Evolutionary conservation across 2,329 filamentous ascomycete genomes (phyloP).

Genomic region (Aspergillus sp.): DNA sequence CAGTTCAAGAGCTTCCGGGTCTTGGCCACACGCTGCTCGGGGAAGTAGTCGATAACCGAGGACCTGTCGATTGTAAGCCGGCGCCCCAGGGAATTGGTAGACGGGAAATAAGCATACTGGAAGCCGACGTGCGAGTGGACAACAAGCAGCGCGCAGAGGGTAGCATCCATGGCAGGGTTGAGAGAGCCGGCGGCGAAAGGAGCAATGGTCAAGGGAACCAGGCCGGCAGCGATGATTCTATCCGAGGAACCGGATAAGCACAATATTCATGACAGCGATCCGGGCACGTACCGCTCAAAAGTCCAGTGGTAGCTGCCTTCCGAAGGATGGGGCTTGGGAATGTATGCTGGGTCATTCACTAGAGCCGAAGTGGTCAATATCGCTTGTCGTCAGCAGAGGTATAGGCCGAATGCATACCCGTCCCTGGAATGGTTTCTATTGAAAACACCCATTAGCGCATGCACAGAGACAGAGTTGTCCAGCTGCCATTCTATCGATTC

Average conservation of each 20-base stretch:
- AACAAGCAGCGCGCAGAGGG: slow-evolving; percentile 72
- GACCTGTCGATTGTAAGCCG: slow-evolving; percentile 38
- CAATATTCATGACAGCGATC: neutral
- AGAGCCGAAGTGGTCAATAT: neutral
- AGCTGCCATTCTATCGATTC: neutral
- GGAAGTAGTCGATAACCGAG: slow-evolving; percentile 85
- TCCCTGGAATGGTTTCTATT: slow-evolving; percentile 64
- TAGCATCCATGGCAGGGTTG: slow-evolving; percentile 78
- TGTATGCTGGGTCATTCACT: slow-evolving; percentile 78
- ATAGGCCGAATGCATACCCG: slow-evolving; percentile 45
- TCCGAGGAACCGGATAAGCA: slow-evolving; percentile 3
- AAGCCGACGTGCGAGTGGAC: slow-evolving; percentile 96
- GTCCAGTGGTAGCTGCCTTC: slow-evolving; percentile 99
- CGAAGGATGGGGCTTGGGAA: slow-evolving; percentile 62
- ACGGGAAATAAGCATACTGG: slow-evolving; percentile 47
- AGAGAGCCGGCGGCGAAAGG: slow-evolving; percentile 88
- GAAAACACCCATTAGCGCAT: slow-evolving; percentile 35
- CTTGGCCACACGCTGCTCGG: slow-evolving; percentile 58
- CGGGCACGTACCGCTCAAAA: slow-evolving; percentile 59
- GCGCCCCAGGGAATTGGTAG: neutral
- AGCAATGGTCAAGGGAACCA: slow-evolving; percentile 78
- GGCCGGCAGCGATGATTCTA: slow-evolving; percentile 65
- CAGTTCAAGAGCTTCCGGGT: slow-evolving; percentile 61
- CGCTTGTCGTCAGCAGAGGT: slow-evolving; percentile 3
- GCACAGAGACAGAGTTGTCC: neutral